Evolutionary conservation across 192 early-diverging fungal species (phyloP), one percentile per base, ranked within the genome.

Genomic region (Ambispora gerdemannii): DNA sequence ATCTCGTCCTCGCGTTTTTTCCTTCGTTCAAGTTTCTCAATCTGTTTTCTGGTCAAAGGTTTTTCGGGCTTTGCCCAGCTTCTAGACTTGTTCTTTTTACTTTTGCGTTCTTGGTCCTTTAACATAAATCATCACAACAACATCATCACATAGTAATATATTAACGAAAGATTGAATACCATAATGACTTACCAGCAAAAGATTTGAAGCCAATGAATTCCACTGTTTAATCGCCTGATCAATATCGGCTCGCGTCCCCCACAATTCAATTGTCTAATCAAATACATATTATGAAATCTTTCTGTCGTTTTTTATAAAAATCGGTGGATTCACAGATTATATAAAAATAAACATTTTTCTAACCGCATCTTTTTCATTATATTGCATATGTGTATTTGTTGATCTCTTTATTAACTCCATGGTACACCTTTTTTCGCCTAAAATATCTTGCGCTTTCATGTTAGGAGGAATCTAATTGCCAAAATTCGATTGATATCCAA

Each of bases 221-320:
- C 74, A 63, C 24, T 75, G 74, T 3, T 30, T 51, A 34, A 75
- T 69, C 25, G 76, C 74, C 35, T 67, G 56, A 8, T 66, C 30
- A 3, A 80, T 35, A 8, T 65, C 65, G 1, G 28, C 25, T 2
- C 51, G 53, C 1, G 64, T 36, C 13, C 79, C 79, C 79, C 79
- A 80, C 4, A 80, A 67, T 51, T 80, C 79, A 15, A 80, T 77
- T 74, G 77, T 73, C 52, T 75, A 61, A n/a, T n/a, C n/a, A n/a
- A 10, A 67, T 34, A 27, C 10, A n/a, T 24, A 22, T 6, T 20
- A 34, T 31, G 36, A 1, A 50, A 33, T 31, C 50, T 17, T 15
- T 34, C 15, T 30, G 19, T 2, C 6, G 36, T 25, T 35, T 30
- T 7, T 28, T 28, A n/a, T n/a, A n/a, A n/a, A n/a, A n/a, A n/a